These are phyloP conservation scores for Exophiala sp. DNA, from an alignment of 2,329 filamentous ascomycete species.

Conservation along the genomic window DNA sequence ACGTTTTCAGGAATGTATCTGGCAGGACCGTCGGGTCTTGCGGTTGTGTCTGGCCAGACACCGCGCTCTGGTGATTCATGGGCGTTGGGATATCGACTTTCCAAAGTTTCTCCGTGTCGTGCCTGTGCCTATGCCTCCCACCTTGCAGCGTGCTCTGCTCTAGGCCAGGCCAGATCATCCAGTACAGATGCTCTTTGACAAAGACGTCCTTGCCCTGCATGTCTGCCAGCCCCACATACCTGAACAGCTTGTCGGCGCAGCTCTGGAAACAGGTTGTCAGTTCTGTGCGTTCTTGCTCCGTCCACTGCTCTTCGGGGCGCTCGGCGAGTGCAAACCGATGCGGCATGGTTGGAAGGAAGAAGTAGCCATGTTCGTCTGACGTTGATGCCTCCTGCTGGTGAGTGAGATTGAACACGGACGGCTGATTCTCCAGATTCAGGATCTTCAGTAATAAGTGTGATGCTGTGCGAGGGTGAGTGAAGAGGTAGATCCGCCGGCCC, in stretches of 20 bases:
- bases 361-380: no score
- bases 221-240: not conserved
- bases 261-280: not conserved
- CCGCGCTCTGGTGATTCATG: not conserved
- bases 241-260: not conserved
- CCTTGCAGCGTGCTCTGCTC: not conserved
- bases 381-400: no score
- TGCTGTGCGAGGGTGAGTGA: not conserved
- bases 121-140: no score
- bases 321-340: not conserved
- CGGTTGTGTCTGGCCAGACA: no score
- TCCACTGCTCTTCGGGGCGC: not conserved
- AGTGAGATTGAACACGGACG: not conserved
- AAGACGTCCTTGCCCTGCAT: not conserved
- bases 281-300: not conserved
- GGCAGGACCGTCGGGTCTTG: conserved; percentile 35
- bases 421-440: not conserved
- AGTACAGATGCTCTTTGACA: not conserved
- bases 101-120: not conserved
- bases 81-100: not conserved
- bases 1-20: conserved; percentile 34
- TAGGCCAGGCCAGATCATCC: not conserved
- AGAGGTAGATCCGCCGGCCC: no score
- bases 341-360: not conserved
- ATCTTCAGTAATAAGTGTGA: not conserved